Evolutionary conservation across 176 grass and related monocot species (phyloP).

Genomic region (Aegilops bicornis): DNA sequence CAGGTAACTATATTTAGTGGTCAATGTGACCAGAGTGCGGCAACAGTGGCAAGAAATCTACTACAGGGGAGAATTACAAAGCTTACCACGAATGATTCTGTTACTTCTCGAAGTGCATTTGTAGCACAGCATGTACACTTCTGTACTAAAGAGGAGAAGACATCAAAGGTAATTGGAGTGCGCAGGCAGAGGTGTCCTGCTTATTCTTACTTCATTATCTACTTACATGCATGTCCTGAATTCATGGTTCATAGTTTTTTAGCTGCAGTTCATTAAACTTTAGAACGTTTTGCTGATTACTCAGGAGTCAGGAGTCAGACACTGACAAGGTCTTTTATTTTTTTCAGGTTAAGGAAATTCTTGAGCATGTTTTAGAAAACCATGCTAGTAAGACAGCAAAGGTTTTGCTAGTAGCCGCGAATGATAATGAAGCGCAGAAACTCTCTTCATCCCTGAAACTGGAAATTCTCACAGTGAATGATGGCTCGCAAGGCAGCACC

Average conservation of each 20-base stretch:
- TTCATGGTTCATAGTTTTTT: conserved; percentile 20
- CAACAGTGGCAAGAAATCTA: conserved; percentile 39
- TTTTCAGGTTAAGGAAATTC: conserved; percentile 75
- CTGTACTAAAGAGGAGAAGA: conserved; percentile 40
- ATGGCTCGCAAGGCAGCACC: conserved; percentile 30
- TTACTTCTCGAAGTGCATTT: conserved; percentile 59
- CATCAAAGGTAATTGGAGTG: conserved; percentile 53
- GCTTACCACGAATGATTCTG: conserved; percentile 44
- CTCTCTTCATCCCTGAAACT: conserved; percentile 38
- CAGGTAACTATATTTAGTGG: conserved; percentile 64
- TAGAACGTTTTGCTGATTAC: neutral
- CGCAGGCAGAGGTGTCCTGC: neutral
- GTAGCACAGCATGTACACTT: conserved; percentile 53
- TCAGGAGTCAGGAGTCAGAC: neutral
- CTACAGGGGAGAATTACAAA: conserved; percentile 58
- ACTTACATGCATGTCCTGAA: neutral
- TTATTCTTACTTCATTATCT: neutral
- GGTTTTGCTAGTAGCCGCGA: conserved; percentile 58
- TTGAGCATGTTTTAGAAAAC: conserved; percentile 38
- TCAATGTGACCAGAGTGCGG: conserved; percentile 30
- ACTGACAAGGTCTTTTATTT: neutral
- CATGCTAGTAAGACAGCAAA: conserved; percentile 40
- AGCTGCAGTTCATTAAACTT: neutral
- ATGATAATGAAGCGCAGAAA: conserved; percentile 22
- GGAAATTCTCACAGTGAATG: conserved; percentile 48